Base-by-base conservation (phyloP, 768 basidiomycete species). In the Gautieria morchelliformis region DNA sequence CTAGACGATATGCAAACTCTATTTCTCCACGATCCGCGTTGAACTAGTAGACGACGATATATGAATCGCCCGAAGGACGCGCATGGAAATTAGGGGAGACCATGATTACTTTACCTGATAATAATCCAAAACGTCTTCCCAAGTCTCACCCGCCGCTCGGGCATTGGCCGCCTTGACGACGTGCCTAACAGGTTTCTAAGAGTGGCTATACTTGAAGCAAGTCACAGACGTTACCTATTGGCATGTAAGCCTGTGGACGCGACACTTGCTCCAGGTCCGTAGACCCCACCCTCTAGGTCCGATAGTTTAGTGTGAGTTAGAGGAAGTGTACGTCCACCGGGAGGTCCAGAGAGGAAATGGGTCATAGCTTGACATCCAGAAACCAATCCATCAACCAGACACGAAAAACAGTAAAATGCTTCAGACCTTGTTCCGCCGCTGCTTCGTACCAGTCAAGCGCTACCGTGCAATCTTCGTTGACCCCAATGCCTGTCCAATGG, bases 401-500 rank as follows among this genome's bases (percentile, higher is more conserved):
- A 24, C 42, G 32, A n/a, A 46, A 20, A 49, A 45, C 14, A 30
- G 2, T 17, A 35, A 22, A 2, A 19, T 22, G 8, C 37, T 30
- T 62, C 70, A 59, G 62, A 89, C 93, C 81, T 71, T 90, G 81
- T 61, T 93, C 89, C 15, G 94, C 89, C 0, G 93, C 92, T 42
- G 75, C 76, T 65, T 93, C 88, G 67, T 98, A 99, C 87, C 91
- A 97, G 27, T 81, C 79, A 54, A 92, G 72, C 14, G 96, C 90
- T 11, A 80, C 75, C 64, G 84, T 77, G 69, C 96, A 98, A 63
- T 85, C 84, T 68, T 97, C 93, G 53, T 82, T 73, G 0, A 92
- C 86, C 11, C 94, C 90, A 58, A 99, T 96, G 1, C 96, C 96
- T 40, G 89, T 85, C 94, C 93, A 98, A 65, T 94, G 85, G 27